Evolutionary conservation across 2,329 filamentous ascomycete genomes (phyloP).

Genomic region (Amphichorda felina): DNA sequence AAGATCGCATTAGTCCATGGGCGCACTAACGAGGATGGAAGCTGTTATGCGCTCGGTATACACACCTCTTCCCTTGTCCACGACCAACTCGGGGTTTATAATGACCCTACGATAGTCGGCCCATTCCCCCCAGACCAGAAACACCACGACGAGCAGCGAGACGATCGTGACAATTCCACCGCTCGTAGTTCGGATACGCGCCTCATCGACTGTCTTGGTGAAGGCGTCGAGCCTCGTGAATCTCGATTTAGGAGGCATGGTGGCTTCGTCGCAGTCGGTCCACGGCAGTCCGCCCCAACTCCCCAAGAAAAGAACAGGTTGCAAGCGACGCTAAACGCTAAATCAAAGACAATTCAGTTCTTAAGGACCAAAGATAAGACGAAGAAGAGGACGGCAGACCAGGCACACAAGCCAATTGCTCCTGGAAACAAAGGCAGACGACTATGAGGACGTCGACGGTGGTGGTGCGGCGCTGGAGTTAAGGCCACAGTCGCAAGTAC

Average conservation of each 20-base stretch:
- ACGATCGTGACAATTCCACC: conserved; percentile 90
- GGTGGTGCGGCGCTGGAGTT: conserved; percentile 6
- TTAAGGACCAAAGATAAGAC: neutral
- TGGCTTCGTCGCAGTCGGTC: conserved; percentile 3
- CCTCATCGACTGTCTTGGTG: conserved; percentile 98
- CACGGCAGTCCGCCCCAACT: neutral
- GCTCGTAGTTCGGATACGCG: conserved; percentile 86
- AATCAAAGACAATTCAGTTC: neutral
- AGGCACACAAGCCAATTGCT: neutral
- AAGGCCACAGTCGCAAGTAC: conserved; percentile 25
- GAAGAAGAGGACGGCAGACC: neutral
- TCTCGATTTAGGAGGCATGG: conserved; percentile 82
- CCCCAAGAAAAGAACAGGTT: neutral
- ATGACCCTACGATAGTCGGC: conserved; percentile 76
- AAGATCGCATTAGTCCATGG: neutral
- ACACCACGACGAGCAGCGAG: conserved; percentile 79
- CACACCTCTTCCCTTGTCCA: conserved; percentile 89
- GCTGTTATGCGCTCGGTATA: neutral
- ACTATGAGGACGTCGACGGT: conserved; percentile 1
- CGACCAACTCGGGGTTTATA: conserved; percentile 84
- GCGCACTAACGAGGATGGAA: neutral
- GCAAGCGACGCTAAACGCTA: neutral
- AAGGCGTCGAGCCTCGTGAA: conserved; percentile 98
- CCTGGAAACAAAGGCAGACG: conserved; percentile 1
- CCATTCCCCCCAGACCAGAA: conserved; percentile 92